phyloP scores from a whole-genome alignment of 345 rosid genomes.

The Cardamine resedifolia region DNA sequence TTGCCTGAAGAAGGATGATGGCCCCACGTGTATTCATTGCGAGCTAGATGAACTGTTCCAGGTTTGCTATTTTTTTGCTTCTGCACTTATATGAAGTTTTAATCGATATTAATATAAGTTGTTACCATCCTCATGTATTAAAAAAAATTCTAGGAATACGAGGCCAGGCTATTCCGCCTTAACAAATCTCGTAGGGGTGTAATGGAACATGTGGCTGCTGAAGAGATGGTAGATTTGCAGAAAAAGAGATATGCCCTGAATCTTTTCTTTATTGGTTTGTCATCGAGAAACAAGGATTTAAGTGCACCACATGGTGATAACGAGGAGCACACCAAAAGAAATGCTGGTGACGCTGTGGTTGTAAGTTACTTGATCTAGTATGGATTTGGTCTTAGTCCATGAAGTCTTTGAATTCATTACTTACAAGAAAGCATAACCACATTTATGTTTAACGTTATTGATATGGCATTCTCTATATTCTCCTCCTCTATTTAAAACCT shows the following conservation, averaged over 20 bases:
- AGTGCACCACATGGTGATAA: slow-evolving; percentile 39
- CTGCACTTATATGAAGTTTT: slow-evolving; percentile 15
- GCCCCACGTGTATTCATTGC: slow-evolving; percentile 79
- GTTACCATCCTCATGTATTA: slow-evolving; percentile 16
- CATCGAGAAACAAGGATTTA: slow-evolving; percentile 48
- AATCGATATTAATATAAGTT: neutral
- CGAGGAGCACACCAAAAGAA: slow-evolving; percentile 60
- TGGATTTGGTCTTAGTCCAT: slow-evolving; percentile 6
- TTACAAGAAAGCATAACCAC: slow-evolving; percentile 13
- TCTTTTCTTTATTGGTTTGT: slow-evolving; percentile 74
- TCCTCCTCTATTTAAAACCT: neutral
- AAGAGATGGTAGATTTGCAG: slow-evolving; percentile 72
- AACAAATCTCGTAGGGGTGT: slow-evolving; percentile 65
- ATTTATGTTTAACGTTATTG: neutral
- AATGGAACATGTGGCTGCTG: slow-evolving; percentile 75
- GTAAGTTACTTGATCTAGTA: slow-evolving; percentile 49
- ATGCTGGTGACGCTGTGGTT: slow-evolving; percentile 62
- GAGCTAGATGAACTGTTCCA: slow-evolving; percentile 81
- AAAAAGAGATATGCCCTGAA: slow-evolving; percentile 78
- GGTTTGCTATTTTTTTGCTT: slow-evolving; percentile 45
- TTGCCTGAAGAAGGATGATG: slow-evolving; percentile 69
- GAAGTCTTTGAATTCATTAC: neutral
- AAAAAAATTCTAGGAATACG: slow-evolving; percentile 60
- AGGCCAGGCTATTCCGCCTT: slow-evolving; percentile 86
- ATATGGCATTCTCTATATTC: neutral